These are phyloP conservation scores for Lupinus albus DNA, from an alignment of 306 rosid genomes.

Conservation along the genomic window DNA sequence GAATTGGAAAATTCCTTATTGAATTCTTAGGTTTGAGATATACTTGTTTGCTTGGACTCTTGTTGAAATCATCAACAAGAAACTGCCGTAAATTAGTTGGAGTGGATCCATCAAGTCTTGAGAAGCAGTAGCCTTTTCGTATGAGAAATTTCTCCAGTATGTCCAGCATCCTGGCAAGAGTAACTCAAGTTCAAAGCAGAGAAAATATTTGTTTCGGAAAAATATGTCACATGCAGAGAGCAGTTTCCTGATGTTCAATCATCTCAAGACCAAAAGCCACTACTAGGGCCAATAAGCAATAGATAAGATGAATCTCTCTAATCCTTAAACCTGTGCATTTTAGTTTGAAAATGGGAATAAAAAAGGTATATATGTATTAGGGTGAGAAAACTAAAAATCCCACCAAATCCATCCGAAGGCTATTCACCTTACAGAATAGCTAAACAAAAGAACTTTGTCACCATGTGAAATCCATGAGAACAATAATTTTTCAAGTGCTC, in stretches of 20 bases:
- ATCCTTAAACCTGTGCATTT: neutral
- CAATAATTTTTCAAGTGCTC: constrained; percentile 78
- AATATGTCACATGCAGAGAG: constrained; percentile 4
- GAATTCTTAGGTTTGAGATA: constrained; percentile 34
- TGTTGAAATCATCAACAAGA: constrained; percentile 87
- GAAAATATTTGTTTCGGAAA: neutral
- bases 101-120: constrained; percentile 95
- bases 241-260: constrained; percentile 18
- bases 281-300: constrained; percentile 16
- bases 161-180: constrained; percentile 80
- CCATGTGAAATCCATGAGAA: constrained; percentile 74
- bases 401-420: constrained; percentile 36
- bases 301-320: constrained; percentile 5
- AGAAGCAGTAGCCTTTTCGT: constrained; percentile 86
- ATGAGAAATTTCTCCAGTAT: constrained; percentile 87
- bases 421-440: constrained; percentile 92
- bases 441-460: constrained; percentile 94
- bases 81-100: constrained; percentile 81
- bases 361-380: constrained; percentile 6
- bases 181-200: constrained; percentile 41
- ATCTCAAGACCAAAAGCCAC: constrained; percentile 18
- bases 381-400: constrained; percentile 22
- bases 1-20: constrained; percentile 26
- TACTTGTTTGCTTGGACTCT: constrained; percentile 93
- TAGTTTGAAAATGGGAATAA: constrained; percentile 30